Base-by-base conservation (phyloP, 2,329 filamentous ascomycete species). In the Fusarium aywerte region DNA sequence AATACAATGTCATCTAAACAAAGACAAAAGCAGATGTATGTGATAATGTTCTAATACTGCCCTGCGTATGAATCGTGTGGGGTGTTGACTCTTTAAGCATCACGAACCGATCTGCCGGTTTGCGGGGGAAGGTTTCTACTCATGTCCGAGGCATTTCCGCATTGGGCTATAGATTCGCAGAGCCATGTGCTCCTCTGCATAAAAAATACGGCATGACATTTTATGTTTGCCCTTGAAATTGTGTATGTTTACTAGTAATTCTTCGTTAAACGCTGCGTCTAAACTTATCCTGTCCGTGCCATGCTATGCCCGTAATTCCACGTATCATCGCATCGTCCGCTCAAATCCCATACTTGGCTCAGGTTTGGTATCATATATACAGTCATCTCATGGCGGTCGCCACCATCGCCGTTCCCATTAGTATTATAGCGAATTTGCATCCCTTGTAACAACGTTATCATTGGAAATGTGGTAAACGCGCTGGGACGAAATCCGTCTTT, bases 401-500 rank as follows among this genome's bases (percentile, higher is more conserved):
- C 35, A 53, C 40, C 52, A 43, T 55, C 58, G 38, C 49, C 55
- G n/a, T 55, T 58, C 49, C 62, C 51, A 59, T 64, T 71, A 64
- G 50, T 62, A 55, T 62, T 71, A 70, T 57, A 55, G 53, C 38
- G 53, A 57, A 52, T 33, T 29, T 27, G 58, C 51, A 18, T 39
- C 32, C 27, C 20, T 27, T 23, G 29, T 21, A 16, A 21, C 10
- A n/a, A 15, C 13, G 29, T 29, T 25, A n/a, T 76, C 62, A 86
- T 66, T 78, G 78, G 77, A 89, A 86, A 53, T 82, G 81, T 35
- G 87, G 87, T 60, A 90, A 74, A 59, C 86, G 80, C 33, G 87
- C 87, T 5, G 87, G 87, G 21, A 89, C 79, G 67, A 89, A 89
- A 3, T 77, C 76, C 20, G 57, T 20, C 18, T 69, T 63, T 43